Evolutionary conservation across 768 basidiomycete genomes (phyloP).

Genomic region (Macrolepiota fuliginosa): DNA sequence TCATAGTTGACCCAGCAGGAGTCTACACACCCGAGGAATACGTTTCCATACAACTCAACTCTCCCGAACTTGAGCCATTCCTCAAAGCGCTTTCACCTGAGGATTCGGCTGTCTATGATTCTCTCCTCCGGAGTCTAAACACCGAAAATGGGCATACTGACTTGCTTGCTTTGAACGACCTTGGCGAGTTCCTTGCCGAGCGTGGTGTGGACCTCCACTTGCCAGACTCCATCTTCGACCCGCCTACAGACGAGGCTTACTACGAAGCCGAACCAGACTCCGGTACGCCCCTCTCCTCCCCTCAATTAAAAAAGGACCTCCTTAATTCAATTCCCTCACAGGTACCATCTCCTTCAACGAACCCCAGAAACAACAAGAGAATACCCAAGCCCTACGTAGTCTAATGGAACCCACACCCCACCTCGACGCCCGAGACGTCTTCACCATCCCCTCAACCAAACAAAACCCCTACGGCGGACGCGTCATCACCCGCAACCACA

Average conservation of each 20-base stretch:
- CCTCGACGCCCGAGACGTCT: conserved; percentile 57
- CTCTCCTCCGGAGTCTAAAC: neutral
- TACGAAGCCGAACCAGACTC: neutral
- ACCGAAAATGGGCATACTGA: neutral
- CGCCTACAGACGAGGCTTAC: neutral
- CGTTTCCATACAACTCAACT: neutral
- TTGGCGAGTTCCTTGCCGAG: neutral
- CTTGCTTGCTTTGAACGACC: neutral
- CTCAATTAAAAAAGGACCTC: neutral
- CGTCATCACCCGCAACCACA: conserved; percentile 68
- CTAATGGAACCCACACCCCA: conserved; percentile 62
- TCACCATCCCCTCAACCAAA: conserved; percentile 50
- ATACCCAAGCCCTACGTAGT: conserved; percentile 35
- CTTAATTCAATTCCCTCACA: too few species aligned
- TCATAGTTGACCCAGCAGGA: neutral
- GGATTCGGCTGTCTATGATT: neutral
- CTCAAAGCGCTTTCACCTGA: neutral
- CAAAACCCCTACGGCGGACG: conserved; percentile 56
- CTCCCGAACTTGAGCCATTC: neutral
- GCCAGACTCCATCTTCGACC: conserved; percentile 2
- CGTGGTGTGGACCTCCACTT: neutral
- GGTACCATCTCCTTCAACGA: neutral
- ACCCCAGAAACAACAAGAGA: neutral
- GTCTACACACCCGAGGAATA: conserved; percentile 1
- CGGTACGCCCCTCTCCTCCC: neutral